phyloP scores from a whole-genome alignment of 2,329 filamentous ascomycete species.

The Penicillium janthinellum region DNA sequence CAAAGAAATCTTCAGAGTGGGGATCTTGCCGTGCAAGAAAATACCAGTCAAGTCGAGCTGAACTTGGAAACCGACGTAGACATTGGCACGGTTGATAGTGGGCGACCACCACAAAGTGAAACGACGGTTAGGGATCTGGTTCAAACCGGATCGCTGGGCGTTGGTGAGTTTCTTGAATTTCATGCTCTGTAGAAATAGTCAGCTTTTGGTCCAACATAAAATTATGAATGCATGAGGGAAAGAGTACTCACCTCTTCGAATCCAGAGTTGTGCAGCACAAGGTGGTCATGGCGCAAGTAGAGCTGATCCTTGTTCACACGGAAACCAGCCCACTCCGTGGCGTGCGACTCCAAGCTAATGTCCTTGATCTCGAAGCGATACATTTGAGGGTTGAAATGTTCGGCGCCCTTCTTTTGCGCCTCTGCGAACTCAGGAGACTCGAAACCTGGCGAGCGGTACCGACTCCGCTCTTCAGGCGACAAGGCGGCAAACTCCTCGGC shows the following conservation, averaged over 20 bases:
- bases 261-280: conserved; percentile 54
- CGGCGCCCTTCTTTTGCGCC: not conserved
- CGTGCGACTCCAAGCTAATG: conserved; percentile 47
- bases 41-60: conserved; percentile 97
- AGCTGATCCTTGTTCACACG: conserved; percentile 55
- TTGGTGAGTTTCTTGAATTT: conserved; percentile 99
- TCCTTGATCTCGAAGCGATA: not conserved
- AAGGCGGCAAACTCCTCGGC: too few species aligned
- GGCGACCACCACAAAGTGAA: conserved; percentile 98
- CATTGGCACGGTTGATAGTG: conserved; percentile 92
- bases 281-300: conserved; percentile 53
- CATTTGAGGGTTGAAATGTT: conserved; percentile 32
- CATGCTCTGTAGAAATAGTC: conserved; percentile 58
- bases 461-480: too few species aligned
- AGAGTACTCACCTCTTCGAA: conserved; percentile 45
- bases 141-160: conserved; percentile 92
- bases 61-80: conserved; percentile 99
- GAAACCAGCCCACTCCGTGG: conserved; percentile 55
- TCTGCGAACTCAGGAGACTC: too few species aligned
- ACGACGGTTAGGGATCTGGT: conserved; percentile 97
- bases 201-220: not conserved
- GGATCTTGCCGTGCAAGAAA: conserved; percentile 98
- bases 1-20: conserved; percentile 93
- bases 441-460: too few species aligned
- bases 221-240: not conserved